Base-by-base conservation (phyloP, 768 basidiomycete genomes). In the Amanita pallidorosea region DNA sequence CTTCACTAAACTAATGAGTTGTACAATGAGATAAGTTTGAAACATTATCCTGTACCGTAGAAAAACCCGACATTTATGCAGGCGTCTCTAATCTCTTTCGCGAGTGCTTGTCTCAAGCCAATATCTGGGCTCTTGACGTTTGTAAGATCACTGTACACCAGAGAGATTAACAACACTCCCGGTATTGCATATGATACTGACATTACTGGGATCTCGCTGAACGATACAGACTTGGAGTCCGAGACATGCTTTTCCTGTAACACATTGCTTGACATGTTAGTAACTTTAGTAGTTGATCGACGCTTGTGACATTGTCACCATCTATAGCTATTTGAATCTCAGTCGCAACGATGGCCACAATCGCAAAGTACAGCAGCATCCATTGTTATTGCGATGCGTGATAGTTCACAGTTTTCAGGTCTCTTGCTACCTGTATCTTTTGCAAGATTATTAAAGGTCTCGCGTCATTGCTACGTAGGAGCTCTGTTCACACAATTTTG, bases 371-470 rank as follows among this genome's bases (percentile, higher is more conserved):
- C 54, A 53, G 7, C 9, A 36, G 41, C 25, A 38, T 25, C 18
- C 33, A 18, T 49, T 15, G 31, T 33, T 17, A 41, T 7, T 25
- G 49, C 22, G 9, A 27, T 35, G 44, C 23, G 41, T 49, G 29
- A 45, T 23, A 20, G 51, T 35, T 29, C 45, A n/a, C 42, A 36
- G 23, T 31, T 49, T 43, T 12, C 51, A 83, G 83, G 59, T 69
- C 70, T 44, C 71, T 85, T 47, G 74, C 80, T 5, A 65, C 64
- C 20, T 96, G 93, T 66, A 68, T 97, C 60, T 97, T 96, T 71
- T 98, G 95, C 77, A 96, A 85, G 71, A 96, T 97, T 65, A 77
- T 93, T 70, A 88, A 88, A 70, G 88, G 92, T 81, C 42, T 23
- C 66, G 8, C n/a, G 13, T 34, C 25, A 17, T 17, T 13, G 6